Percentiles rank a stretch among this genome's conserved stretches.
Evolutionary conservation across 2,329 filamentous ascomycete genomes (phyloP).

Genomic region (Blumeria hordei): DNA sequence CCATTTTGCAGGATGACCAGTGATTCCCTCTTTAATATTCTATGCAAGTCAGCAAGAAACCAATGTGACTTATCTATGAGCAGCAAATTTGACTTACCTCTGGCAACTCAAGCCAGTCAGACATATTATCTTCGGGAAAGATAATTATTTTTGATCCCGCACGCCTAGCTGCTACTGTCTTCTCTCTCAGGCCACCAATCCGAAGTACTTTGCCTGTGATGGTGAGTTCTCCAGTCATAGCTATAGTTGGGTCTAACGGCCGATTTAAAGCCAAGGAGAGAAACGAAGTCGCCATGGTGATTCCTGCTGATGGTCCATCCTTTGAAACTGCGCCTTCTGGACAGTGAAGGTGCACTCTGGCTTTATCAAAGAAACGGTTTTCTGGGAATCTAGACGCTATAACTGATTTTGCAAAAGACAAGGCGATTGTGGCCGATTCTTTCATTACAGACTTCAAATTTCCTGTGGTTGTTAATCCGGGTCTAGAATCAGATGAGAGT

Average conservation of each 20-base stretch:
- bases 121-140: constrained; percentile 86
- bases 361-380: constrained; percentile 91
- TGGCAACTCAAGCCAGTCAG: constrained; percentile 90
- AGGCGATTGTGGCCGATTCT: constrained; percentile 83
- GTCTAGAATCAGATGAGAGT: constrained; percentile 46
- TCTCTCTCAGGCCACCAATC: constrained; percentile 84
- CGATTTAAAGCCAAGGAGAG: constrained; percentile 63
- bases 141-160: constrained; percentile 85
- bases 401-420: constrained; percentile 80
- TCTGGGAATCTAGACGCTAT: constrained; percentile 67
- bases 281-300: constrained; percentile 93
- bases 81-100: constrained; percentile 38
- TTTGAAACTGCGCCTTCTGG: constrained; percentile 92
- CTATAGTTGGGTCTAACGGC: constrained; percentile 60
- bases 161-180: constrained; percentile 82
- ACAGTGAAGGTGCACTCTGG: constrained; percentile 84
- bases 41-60: constrained; percentile 18
- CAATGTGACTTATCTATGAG: constrained; percentile 4
- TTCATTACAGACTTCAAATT: constrained; percentile 97
- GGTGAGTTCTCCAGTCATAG: constrained; percentile 95
- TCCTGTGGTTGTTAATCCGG: constrained; percentile 72
- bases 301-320: constrained; percentile 77
- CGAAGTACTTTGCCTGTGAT: constrained; percentile 89
- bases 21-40: constrained; percentile 95
- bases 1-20: constrained; percentile 79